A percentile compares a stretch with the other conserved stretches of the same genome.
Conservation (phyloP, 108 stramenopile genomes). For the Fragilariopsis cylindrus region DNA sequence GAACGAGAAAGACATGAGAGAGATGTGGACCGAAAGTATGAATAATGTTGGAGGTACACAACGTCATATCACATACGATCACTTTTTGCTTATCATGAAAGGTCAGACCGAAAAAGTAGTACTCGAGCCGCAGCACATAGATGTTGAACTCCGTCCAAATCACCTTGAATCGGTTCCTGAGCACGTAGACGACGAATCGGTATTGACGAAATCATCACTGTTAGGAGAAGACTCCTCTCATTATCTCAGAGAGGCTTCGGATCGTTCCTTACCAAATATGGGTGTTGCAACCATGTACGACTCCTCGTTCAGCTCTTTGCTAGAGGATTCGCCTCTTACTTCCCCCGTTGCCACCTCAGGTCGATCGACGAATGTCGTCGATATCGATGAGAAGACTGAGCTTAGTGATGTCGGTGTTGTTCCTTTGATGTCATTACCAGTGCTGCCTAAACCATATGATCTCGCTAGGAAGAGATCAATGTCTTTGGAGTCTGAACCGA, state of each 20-base stretch:
- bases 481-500: constrained; percentile 45
- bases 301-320: constrained; percentile 13
- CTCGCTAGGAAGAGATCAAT: constrained; percentile 30
- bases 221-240: neutral
- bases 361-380: constrained; percentile 30
- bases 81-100: constrained; percentile 87
- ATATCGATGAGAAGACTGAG: neutral
- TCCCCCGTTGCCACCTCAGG: constrained; percentile 73
- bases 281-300: constrained; percentile 17
- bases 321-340: constrained; percentile 52
- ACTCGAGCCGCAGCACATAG: neutral
- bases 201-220: too few relatives aligned
- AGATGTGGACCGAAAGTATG: constrained; percentile 69
- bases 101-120: constrained; percentile 63
- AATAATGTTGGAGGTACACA: constrained; percentile 54
- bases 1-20: constrained; percentile 62
- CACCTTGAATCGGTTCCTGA: constrained; percentile 14
- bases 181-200: neutral
- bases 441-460: neutral
- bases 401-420: too few relatives aligned
- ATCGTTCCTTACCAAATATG: constrained; percentile 20
- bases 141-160: constrained; percentile 10
- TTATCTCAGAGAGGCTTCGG: neutral
- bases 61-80: constrained; percentile 70
- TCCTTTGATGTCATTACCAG: neutral